Evolutionary conservation across 371 early-diverging fungal genomes (phyloP).

Genomic region (Parasitella parasitica): DNA sequence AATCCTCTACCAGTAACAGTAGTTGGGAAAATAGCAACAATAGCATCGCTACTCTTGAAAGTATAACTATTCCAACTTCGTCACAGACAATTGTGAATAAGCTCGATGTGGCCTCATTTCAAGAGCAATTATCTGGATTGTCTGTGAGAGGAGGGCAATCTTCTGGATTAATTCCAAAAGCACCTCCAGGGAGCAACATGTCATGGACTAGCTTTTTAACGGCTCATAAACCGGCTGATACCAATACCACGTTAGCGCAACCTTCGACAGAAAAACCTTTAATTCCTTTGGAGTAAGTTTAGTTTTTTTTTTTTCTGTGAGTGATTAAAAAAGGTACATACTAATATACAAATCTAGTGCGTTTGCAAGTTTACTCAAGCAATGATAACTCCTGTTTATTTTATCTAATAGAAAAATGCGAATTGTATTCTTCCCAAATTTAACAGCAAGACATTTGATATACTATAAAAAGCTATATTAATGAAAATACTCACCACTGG

Average conservation of each 20-base stretch:
- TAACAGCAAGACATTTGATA: conserved; percentile 1
- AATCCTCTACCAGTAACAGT: conserved; percentile 16
- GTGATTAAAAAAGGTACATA: neutral
- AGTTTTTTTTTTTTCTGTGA: neutral
- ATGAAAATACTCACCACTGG: conserved; percentile 59
- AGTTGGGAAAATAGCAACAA: neutral
- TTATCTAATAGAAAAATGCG: conserved; percentile 12
- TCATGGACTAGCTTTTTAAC: conserved; percentile 18
- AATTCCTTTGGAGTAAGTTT: neutral
- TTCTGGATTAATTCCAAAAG: conserved; percentile 25
- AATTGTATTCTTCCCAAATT: conserved; percentile 43
- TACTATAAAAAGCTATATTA: neutral
- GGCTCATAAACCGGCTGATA: neutral
- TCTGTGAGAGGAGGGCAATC: conserved; percentile 19
- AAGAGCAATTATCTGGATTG: conserved; percentile 28
- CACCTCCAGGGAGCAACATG: conserved; percentile 20
- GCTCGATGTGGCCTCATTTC: conserved; percentile 26
- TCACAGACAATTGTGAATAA: too few species aligned
- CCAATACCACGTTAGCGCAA: neutral
- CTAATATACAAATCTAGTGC: neutral
- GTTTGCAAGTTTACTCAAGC: neutral
- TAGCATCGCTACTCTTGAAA: neutral
- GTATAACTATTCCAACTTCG: too few species aligned
- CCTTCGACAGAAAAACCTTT: neutral
- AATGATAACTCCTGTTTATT: neutral